Evolutionary conservation across 305 asterid species (phyloP), one percentile per base, ranked within the genome.

Genomic region (Fraxinus velutina): DNA sequence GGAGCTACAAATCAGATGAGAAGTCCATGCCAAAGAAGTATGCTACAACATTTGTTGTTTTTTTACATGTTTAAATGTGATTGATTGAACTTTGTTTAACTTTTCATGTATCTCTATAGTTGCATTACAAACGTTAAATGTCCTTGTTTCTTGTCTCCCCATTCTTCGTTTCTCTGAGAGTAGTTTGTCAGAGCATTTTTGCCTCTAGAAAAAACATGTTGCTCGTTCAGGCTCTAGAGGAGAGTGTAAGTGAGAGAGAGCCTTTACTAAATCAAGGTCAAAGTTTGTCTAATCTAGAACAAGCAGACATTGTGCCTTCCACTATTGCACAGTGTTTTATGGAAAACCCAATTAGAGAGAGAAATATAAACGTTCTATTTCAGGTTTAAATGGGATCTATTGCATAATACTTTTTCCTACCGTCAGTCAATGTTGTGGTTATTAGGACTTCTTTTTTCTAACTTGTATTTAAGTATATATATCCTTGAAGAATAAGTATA

Each of bases 1-100:
- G 99, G 99, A 85, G 88, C 82, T 95, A 95, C 87, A 93, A 87
- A 87, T 93, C 98, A 87, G 99, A 95, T 91, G 99, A 95, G 86
- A 95, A 95, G 83, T 96, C 98, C 80, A 82, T 92, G 87, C 97
- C 99, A 50, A 95, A 93, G 87, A 93, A 89, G 98, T 92, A 94
- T 82, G 93, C 84, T 62, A 55, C 76, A 60, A 29, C 79, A 33
- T 73, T 68, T 70, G 33, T 83, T 82, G 8, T 78, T 78, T 32
- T 68, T 39, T 39, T 39, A 39, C 50, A 39, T n/a, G 5, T 70
- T 70, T 15, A 17, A 34, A 55, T 50, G 3, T 24, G 27, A 33
- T 70, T 24, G 34, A 50, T 42, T 60, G 57, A 34, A 70, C 2
- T 30, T 32, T 55, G 75, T 81, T 72, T 66, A 15, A 70, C 22